Evolutionary conservation across 2,329 filamentous ascomycete species (phyloP).

Genomic region (Plectosphaerella plurivora): DNA sequence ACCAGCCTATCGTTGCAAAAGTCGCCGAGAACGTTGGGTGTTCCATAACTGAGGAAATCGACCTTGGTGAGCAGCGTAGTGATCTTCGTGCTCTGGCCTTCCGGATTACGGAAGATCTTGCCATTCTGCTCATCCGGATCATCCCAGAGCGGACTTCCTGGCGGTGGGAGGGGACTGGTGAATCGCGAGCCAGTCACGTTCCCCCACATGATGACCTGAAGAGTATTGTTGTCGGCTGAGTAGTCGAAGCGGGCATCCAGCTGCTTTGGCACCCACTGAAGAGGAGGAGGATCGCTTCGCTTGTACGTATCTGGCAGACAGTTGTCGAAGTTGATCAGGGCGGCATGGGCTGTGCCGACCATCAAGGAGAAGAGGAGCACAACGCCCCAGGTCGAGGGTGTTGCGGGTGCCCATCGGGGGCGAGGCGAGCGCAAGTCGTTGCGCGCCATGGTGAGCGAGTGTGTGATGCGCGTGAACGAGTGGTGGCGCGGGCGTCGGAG

Average conservation of each 20-base stretch:
- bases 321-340: conserved; percentile 75
- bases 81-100: conserved; percentile 44
- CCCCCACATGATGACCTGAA: conserved; percentile 80
- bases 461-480: conserved; percentile 2
- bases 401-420: background rate
- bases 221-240: conserved; percentile 53
- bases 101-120: conserved; percentile 69
- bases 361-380: conserved; percentile 33
- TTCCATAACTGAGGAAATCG: conserved; percentile 72
- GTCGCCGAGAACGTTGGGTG: conserved; percentile 48
- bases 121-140: conserved; percentile 58
- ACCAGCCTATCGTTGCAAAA: conserved; percentile 63
- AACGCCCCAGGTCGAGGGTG: conserved; percentile 19
- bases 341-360: conserved; percentile 49
- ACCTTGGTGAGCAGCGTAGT: conserved; percentile 72
- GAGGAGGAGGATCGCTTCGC: conserved; percentile 47
- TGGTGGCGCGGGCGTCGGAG: background rate
- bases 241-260: conserved; percentile 73
- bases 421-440: background rate
- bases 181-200: conserved; percentile 77
- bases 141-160: conserved; percentile 56
- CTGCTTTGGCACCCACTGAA: conserved; percentile 77
- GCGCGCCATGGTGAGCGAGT: conserved; percentile 4
- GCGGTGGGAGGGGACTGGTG: conserved; percentile 52
- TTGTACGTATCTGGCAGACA: conserved; percentile 65